Base-by-base conservation (phyloP, 768 basidiomycete species). In the Mycena chlorophos region DNA sequence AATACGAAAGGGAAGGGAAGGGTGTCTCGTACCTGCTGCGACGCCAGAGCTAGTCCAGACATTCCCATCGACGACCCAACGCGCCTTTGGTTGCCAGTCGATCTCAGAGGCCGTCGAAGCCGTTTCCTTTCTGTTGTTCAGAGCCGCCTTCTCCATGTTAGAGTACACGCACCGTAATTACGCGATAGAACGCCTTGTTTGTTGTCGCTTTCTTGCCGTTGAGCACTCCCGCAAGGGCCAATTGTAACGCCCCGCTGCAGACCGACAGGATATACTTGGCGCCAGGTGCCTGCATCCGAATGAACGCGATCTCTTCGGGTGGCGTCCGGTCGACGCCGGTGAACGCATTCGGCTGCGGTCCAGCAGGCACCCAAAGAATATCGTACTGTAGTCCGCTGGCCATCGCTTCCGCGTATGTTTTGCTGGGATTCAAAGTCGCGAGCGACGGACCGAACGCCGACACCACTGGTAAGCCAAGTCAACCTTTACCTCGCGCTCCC, bases 11-110 rank as follows among this genome's bases (percentile, higher is more conserved):
- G 37, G n/a, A 23, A 2, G 40, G 16, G 37, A n/a, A 16, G 25
- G 43, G 48, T 20, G 17, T 46, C n/a, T n/a, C 64, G 39, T 38
- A 66, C 71, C 71, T 3, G 73, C 66, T 10, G 68, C 58, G 17
- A 71, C 67, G 4, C 73, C 73, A 2, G 69, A 69, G 40, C 65
- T 64, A 10, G 70, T 72, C 73, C 73, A 74, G 39, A 68, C 55
- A 26, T 66, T 65, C 1, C 70, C 73, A 52, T 75, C 73, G 3
- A 69, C 61, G 14, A 73, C 70, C 72, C 73, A 74, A 16, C 73
- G 63, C 1, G 73, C 73, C 40, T 67, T 66, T 1, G 69, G 61
- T 1, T 69, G 63, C 72, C 72, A 74, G 1, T 58, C 51, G 23
- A 74, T 68, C 5, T 62, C 62, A 39, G 49, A 56, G 27, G 63